Percentiles rank a stretch among this genome's conserved stretches.
Evolutionary conservation across 805 yeast species (phyloP).

Genomic region (Saccharomycopsis synnaedendra): DNA sequence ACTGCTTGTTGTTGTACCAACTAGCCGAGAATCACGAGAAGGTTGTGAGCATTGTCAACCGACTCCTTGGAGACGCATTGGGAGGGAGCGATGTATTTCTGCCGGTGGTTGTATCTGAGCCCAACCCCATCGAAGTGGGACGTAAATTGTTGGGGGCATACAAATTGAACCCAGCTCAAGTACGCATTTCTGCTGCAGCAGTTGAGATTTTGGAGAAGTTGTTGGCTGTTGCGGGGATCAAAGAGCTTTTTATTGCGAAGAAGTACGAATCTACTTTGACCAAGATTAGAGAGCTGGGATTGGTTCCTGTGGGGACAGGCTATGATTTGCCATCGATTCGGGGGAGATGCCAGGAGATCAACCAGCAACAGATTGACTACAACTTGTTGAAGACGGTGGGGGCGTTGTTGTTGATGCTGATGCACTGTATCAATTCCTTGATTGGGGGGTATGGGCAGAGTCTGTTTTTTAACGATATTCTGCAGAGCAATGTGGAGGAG

Average conservation of each 20-base stretch:
- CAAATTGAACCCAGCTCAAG: conserved; percentile 36
- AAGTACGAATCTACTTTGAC: conserved; percentile 50
- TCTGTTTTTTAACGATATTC: conserved; percentile 32
- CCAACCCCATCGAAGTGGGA: conserved; percentile 26
- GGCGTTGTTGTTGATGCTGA: conserved; percentile 62
- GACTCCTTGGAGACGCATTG: conserved; percentile 66
- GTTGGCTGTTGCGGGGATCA: conserved; percentile 55
- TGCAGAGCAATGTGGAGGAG: conserved; percentile 41
- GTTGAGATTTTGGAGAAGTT: conserved; percentile 57
- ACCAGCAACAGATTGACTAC: conserved; percentile 42
- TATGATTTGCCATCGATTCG: conserved; percentile 49
- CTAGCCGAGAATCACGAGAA: conserved; percentile 79
- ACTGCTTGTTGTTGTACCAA: conserved; percentile 78
- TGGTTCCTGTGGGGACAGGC: conserved; percentile 49
- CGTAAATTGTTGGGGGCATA: conserved; percentile 31
- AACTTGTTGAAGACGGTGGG: conserved; percentile 72
- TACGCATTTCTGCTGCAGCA: conserved; percentile 40
- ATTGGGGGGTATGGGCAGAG: conserved; percentile 29
- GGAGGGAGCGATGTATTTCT: conserved; percentile 59
- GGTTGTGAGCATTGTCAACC: conserved; percentile 64
- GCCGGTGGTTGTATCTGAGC: conserved; percentile 26
- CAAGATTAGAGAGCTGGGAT: conserved; percentile 44
- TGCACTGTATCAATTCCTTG: conserved; percentile 62
- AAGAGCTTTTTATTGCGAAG: conserved; percentile 43
- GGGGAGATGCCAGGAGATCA: conserved; percentile 55